Conservation (phyloP, 345 rosid species). For the Cardamine chenopodiifolia region DNA sequence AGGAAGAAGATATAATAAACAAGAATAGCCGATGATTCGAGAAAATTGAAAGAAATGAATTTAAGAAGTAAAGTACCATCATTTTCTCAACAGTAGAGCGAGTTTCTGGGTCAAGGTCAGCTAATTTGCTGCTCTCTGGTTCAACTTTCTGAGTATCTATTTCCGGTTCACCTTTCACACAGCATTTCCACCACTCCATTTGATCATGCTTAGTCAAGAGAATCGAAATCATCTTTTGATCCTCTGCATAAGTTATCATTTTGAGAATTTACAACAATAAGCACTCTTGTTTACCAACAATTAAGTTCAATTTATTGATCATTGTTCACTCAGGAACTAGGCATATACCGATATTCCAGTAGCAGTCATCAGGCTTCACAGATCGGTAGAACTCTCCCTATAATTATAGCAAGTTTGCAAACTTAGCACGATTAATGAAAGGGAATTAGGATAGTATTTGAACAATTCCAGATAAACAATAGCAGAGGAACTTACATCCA, state of each 20-base stretch:
- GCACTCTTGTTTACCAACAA: conserved; percentile 3
- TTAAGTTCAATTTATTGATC: neutral
- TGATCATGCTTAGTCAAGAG: conserved; percentile 91
- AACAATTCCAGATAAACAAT: neutral
- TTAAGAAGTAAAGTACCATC: conserved; percentile 62
- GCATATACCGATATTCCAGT: conserved; percentile 90
- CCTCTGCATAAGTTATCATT: conserved; percentile 39
- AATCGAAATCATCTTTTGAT: conserved; percentile 47
- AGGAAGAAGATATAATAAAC: neutral
- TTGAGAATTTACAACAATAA: conserved; percentile 6
- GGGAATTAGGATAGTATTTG: neutral
- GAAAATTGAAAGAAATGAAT: conserved; percentile 11
- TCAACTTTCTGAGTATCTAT: conserved; percentile 97
- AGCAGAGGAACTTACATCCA: conserved; percentile 63
- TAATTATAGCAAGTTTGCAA: conserved; percentile 17
- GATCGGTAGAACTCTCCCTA: conserved; percentile 79
- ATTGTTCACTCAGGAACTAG: neutral
- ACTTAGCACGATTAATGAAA: conserved; percentile 4
- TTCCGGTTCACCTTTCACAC: conserved; percentile 91
- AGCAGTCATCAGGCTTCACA: conserved; percentile 89
- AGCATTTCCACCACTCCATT: conserved; percentile 96
- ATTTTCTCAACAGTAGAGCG: conserved; percentile 91
- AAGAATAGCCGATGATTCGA: neutral
- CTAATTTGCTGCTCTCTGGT: conserved; percentile 88
- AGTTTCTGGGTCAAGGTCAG: conserved; percentile 89